Evolutionary conservation across 192 early-diverging fungal genomes (phyloP), one percentile per base, ranked within the genome.

Genomic region (Globomyces pollinis-pini): DNA sequence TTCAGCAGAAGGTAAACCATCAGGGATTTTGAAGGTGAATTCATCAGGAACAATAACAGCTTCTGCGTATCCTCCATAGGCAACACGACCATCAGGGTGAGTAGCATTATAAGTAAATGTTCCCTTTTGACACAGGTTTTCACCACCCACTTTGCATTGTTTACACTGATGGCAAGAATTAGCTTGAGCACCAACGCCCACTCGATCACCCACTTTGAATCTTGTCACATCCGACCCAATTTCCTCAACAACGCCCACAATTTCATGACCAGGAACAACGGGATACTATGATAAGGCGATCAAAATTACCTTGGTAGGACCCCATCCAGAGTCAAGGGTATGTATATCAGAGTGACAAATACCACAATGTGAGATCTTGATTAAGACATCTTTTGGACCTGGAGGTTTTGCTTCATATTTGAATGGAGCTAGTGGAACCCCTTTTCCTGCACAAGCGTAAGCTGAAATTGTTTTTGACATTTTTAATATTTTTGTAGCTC

Each of bases 291-390:
- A 58, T 20, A 59, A n/a, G n/a, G n/a, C n/a, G n/a, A n/a, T n/a
- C n/a, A n/a, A n/a, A n/a, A n/a, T n/a, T n/a, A n/a, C n/a, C n/a
- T n/a, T n/a, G n/a, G n/a, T n/a, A n/a, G n/a, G 52, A 9, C 74
- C 65, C 82, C 86, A 84, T 56, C 74, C 86, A 9, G 69, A 57
- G 41, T 77, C 75, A 42, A 80, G 52, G 34, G 75, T 83, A 71
- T 93, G 88, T 35, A 89, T 60, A 62, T 93, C 90, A 3, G 85
- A 79, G 43, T 81, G 84, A 61, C 89, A 91, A 50, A 90, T 81
- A 35, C 88, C 87, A 59, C 86, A 84, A 67, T 85, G 79, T 15
- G 76, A 68, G 56, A 90, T 83, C 67, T 88, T 69, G 49, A 91
- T 87, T 63, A 86, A 82, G 32, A 90, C 76, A 50, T 74, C 72